Evolutionary conservation across 2,329 filamentous ascomycete genomes (phyloP).

Genomic region (Fusarium secorum): DNA sequence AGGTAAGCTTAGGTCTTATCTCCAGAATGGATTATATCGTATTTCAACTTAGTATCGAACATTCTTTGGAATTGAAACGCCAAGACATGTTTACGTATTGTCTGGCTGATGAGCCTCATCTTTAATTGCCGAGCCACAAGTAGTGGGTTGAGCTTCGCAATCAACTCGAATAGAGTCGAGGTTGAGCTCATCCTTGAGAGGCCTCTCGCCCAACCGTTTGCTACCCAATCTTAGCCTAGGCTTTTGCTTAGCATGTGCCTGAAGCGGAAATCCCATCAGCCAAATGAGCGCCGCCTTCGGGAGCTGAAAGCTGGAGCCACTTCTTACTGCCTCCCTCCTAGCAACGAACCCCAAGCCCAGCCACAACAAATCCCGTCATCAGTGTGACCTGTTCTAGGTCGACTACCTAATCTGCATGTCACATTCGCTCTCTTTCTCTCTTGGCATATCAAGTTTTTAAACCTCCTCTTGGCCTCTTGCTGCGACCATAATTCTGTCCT

Average conservation of each 20-base stretch:
- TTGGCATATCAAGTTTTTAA: slow-evolving; percentile 23
- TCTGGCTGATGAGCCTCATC: slow-evolving; percentile 17
- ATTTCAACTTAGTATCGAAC: neutral
- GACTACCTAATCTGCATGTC: slow-evolving; percentile 12
- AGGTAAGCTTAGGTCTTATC: neutral
- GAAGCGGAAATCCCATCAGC: slow-evolving; percentile 19
- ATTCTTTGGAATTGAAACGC: neutral
- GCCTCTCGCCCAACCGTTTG: slow-evolving; percentile 19
- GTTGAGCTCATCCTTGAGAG: slow-evolving; percentile 8
- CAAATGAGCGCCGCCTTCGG: neutral
- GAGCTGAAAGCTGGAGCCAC: slow-evolving; percentile 10
- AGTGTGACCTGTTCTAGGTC: slow-evolving; percentile 33
- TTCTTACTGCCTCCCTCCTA: neutral
- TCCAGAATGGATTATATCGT: neutral
- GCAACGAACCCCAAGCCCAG: slow-evolving; percentile 19
- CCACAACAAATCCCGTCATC: slow-evolving; percentile 42
- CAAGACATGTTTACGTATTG: slow-evolving; percentile 12
- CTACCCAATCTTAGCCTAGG: slow-evolving; percentile 7
- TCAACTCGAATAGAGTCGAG: neutral
- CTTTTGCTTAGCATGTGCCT: slow-evolving; percentile 1
- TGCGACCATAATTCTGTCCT: neutral
- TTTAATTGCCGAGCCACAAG: slow-evolving; percentile 14
- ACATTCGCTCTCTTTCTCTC: slow-evolving; percentile 7
- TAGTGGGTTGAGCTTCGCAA: slow-evolving; percentile 16
- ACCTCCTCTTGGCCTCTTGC: neutral